A percentile compares a stretch with the other conserved stretches of the same genome.
Evolutionary conservation across 2,329 filamentous ascomycete genomes (phyloP).

Genomic region (Xenosphaeropsis pyriputrescens): DNA sequence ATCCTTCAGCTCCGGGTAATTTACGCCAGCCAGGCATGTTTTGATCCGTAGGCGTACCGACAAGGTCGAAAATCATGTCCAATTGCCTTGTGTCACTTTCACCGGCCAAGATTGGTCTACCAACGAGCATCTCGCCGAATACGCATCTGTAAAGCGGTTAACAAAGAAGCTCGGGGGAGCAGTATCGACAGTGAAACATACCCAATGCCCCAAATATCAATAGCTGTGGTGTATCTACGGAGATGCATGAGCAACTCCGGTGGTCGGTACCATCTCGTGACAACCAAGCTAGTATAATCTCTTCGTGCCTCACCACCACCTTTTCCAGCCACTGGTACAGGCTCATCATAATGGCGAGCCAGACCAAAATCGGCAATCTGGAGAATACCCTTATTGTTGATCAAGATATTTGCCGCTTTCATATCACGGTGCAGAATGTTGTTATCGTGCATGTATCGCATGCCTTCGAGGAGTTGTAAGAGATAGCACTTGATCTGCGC

Average conservation of each 20-base stretch:
- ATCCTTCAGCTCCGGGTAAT: conserved; percentile 66
- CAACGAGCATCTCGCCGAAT: conserved; percentile 93
- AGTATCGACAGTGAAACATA: conserved; percentile 25
- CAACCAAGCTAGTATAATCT: conserved; percentile 93
- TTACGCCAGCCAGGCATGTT: conserved; percentile 85
- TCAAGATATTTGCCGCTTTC: conserved; percentile 96
- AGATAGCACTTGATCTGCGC: conserved; percentile 97
- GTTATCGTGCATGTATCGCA: conserved; percentile 79
- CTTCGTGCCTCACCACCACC: conserved; percentile 74
- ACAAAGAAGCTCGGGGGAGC: neutral
- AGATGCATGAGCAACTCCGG: conserved; percentile 84
- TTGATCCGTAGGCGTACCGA: conserved; percentile 78
- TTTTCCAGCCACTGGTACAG: conserved; percentile 57
- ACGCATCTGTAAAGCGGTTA: conserved; percentile 51
- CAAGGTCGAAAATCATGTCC: conserved; percentile 84
- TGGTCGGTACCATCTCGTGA: conserved; percentile 93
- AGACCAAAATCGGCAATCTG: conserved; percentile 97
- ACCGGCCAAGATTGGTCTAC: conserved; percentile 83
- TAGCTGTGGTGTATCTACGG: conserved; percentile 87
- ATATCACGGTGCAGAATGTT: conserved; percentile 92
- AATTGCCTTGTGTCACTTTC: conserved; percentile 82
- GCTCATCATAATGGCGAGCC: conserved; percentile 82
- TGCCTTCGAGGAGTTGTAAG: conserved; percentile 78
- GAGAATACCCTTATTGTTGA: conserved; percentile 83
- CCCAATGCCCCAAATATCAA: conserved; percentile 98